Percentiles rank a stretch among this genome's conserved stretches.
Evolutionary conservation across 306 rosid species (phyloP).

Genomic region (Lupinus albus): DNA sequence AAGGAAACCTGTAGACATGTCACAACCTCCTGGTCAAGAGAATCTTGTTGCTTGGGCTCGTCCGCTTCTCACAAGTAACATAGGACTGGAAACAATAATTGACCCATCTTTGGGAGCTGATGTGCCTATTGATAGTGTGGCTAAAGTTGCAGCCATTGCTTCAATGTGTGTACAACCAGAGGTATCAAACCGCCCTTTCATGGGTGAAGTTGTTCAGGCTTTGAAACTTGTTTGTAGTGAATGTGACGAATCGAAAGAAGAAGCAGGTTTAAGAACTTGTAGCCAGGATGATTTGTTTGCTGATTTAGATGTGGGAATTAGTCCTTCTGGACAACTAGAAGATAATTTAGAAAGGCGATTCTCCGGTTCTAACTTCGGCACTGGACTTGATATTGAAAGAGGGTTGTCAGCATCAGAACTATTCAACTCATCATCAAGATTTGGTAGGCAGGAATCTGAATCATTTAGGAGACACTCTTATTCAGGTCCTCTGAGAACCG

Average conservation of each 20-base stretch:
- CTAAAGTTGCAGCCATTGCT: conserved; percentile 91
- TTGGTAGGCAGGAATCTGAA: conserved; percentile 47
- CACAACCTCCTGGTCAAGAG: conserved; percentile 87
- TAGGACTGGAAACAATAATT: conserved; percentile 60
- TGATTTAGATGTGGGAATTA: conserved; percentile 41
- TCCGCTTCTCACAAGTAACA: conserved; percentile 68
- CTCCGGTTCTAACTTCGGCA: conserved; percentile 47
- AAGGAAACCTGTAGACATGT: conserved; percentile 89
- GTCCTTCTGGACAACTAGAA: conserved; percentile 48
- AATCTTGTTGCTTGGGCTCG: conserved; percentile 86
- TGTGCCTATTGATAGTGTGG: conserved; percentile 62
- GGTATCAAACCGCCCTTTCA: conserved; percentile 86
- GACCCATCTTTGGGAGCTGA: conserved; percentile 61
- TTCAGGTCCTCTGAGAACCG: conserved; percentile 64
- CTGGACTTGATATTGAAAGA: conserved; percentile 51
- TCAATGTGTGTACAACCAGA: conserved; percentile 92
- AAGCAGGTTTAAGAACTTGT: conserved; percentile 50
- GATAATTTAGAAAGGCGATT: conserved; percentile 54
- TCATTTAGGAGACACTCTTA: conserved; percentile 68
- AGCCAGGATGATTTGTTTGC: conserved; percentile 56
- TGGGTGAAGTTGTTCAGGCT: conserved; percentile 97
- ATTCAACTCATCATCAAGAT: conserved; percentile 49
- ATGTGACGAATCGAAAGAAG: conserved; percentile 58
- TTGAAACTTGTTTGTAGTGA: conserved; percentile 77
- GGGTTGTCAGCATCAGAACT: conserved; percentile 60